A percentile compares a stretch with the other conserved stretches of the same genome.
phyloP scores from a whole-genome alignment of 2,329 filamentous ascomycete genomes.

The Esteya vermicola region DNA sequence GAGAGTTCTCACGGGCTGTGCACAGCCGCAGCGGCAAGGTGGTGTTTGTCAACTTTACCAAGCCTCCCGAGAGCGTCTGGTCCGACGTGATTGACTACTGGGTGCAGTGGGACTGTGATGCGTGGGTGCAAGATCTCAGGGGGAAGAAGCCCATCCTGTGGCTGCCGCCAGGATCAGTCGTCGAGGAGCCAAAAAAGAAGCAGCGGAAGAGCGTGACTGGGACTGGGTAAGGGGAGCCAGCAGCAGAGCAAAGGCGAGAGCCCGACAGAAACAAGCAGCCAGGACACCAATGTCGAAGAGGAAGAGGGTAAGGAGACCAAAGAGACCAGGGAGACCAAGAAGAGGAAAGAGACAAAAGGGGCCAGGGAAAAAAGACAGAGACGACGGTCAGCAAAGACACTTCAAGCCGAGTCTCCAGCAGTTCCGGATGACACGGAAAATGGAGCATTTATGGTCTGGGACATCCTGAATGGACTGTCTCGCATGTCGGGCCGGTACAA shows the following conservation, averaged over 20 bases:
- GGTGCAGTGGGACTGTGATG: constrained; percentile 62
- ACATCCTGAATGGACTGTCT: constrained; percentile 25
- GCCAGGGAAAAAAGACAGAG: background rate
- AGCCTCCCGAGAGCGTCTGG: constrained; percentile 58
- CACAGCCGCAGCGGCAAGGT: constrained; percentile 55
- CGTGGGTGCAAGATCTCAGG: constrained; percentile 53
- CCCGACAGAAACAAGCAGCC: background rate
- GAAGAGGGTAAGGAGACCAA: background rate
- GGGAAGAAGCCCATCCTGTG: constrained; percentile 44
- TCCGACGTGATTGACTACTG: constrained; percentile 61
- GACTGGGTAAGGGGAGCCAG: constrained; percentile 8
- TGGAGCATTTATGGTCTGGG: constrained; percentile 28
- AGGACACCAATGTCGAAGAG: background rate
- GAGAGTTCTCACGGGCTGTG: constrained; percentile 57
- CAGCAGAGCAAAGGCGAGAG: constrained; percentile 1
- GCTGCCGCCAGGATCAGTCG: constrained; percentile 30
- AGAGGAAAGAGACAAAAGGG: background rate
- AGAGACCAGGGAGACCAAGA: background rate
- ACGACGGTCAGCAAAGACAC: background rate
- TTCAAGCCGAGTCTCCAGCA: constrained; percentile 18
- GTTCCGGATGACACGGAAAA: constrained; percentile 30
- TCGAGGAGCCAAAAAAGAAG: constrained; percentile 23
- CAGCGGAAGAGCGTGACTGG: constrained; percentile 16
- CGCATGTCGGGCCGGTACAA: constrained; percentile 17
- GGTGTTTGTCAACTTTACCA: constrained; percentile 60